A percentile compares a stretch with the other conserved stretches of the same genome.
Evolutionary conservation across 441 rosid species (phyloP).

Genomic region (Erysimum cheiri): DNA sequence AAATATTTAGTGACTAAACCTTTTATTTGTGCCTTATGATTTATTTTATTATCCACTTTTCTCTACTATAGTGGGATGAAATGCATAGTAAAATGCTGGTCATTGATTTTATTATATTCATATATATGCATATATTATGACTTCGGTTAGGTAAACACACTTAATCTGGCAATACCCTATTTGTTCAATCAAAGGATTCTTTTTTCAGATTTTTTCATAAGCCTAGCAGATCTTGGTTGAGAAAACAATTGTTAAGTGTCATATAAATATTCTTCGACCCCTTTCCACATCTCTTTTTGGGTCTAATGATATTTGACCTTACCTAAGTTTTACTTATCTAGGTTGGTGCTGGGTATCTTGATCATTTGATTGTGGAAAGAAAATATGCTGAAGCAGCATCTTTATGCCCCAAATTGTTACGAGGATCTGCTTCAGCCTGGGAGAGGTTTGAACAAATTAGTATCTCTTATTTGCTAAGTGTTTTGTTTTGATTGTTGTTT

Average conservation of each 20-base stretch:
- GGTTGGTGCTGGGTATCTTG: slow-evolving; percentile 99
- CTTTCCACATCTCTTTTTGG: slow-evolving; percentile 8
- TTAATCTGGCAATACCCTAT: neutral
- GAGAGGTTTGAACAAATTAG: slow-evolving; percentile 71
- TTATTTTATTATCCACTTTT: slow-evolving; percentile 1
- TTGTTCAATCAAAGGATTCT: slow-evolving; percentile 8
- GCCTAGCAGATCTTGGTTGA: slow-evolving; percentile 21
- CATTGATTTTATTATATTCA: neutral
- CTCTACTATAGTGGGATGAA: slow-evolving; percentile 1
- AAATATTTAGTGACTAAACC: slow-evolving; percentile 5
- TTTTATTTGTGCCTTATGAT: slow-evolving; percentile 3
- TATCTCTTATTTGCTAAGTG: slow-evolving; percentile 32
- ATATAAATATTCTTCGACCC: slow-evolving; percentile 8
- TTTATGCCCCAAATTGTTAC: slow-evolving; percentile 91
- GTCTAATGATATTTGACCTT: slow-evolving; percentile 4
- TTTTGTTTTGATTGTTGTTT: slow-evolving; percentile 33
- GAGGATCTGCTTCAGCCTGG: slow-evolving; percentile 98
- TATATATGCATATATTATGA: slow-evolving; percentile 1
- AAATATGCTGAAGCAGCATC: slow-evolving; percentile 99
- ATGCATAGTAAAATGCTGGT: neutral
- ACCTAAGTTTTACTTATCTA: slow-evolving; percentile 45
- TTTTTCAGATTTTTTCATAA: slow-evolving; percentile 21
- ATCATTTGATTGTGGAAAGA: slow-evolving; percentile 98
- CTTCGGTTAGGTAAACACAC: neutral
- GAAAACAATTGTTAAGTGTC: slow-evolving; percentile 1